Evolutionary conservation across 129 eudicot species (phyloP).

Genomic region (Silybum marianum): DNA sequence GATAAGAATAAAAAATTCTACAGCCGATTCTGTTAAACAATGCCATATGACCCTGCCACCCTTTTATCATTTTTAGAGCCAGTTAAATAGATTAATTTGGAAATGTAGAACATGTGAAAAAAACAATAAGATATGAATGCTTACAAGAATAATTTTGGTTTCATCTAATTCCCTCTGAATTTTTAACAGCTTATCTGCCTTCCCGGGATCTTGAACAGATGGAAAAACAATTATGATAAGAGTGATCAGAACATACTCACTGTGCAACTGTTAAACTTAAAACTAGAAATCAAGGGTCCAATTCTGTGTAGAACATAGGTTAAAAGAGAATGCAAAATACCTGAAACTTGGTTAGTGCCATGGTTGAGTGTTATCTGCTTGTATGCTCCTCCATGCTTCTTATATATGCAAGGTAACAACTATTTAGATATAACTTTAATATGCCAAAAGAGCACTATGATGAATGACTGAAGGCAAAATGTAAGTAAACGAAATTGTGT

Average conservation of each 20-base stretch:
- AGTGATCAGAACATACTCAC: slow-evolving; percentile 3
- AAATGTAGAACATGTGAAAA: too few species aligned
- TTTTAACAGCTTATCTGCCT: slow-evolving; percentile 92
- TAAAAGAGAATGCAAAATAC: slow-evolving; percentile 22
- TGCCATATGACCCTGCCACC: too few species aligned
- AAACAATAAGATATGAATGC: slow-evolving; percentile 13
- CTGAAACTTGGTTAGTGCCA: slow-evolving; percentile 94
- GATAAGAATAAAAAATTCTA: too few species aligned
- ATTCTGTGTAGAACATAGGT: background rate
- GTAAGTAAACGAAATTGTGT: too few species aligned
- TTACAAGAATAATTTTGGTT: slow-evolving; percentile 93
- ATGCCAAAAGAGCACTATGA: too few species aligned
- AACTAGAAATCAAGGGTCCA: background rate
- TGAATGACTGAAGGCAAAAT: too few species aligned
- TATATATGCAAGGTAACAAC: too few species aligned
- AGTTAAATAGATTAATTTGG: too few species aligned
- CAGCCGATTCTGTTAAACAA: too few species aligned
- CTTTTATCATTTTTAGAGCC: too few species aligned
- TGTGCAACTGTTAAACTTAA: background rate
- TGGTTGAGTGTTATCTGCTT: slow-evolving; percentile 66
- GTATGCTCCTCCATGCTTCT: slow-evolving; percentile 63
- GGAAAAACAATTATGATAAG: background rate
- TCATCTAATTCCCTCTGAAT: slow-evolving; percentile 94
- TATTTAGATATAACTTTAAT: too few species aligned
- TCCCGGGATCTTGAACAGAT: slow-evolving; percentile 73